Evolutionary conservation across 1,284 basidiomycete genomes (phyloP).

Genomic region (Phellopilus nigrolimitatus): DNA sequence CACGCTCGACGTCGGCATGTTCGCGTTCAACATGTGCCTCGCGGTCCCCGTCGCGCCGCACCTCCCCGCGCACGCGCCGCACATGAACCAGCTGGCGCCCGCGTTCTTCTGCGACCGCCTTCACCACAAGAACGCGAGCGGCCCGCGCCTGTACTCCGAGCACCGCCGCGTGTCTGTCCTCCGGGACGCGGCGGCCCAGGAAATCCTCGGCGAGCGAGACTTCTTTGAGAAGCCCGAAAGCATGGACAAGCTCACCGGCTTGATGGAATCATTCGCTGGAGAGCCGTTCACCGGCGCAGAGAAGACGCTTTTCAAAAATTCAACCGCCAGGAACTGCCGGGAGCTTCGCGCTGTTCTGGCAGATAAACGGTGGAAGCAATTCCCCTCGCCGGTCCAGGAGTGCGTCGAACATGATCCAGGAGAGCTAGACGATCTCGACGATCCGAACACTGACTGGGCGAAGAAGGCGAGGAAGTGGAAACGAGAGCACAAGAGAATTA

Average conservation of each 20-base stretch:
- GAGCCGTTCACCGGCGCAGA: conserved; percentile 24
- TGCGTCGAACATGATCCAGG: conserved; percentile 29
- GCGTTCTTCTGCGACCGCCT: conserved; percentile 32
- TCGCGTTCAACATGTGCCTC: conserved; percentile 37
- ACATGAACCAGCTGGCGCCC: conserved; percentile 26
- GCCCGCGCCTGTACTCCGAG: conserved; percentile 27
- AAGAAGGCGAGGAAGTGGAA: no score
- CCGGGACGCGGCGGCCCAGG: conserved; percentile 29
- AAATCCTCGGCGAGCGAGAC: conserved; percentile 21
- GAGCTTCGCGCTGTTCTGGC: conserved; percentile 22
- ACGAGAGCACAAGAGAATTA: no score
- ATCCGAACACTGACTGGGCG: no score
- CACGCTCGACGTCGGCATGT: conserved; percentile 36
- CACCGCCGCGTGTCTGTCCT: conserved; percentile 33
- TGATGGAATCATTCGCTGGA: conserved; percentile 24
- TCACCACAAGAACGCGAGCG: conserved; percentile 22
- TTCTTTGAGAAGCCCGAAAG: not conserved
- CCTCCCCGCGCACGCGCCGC: conserved; percentile 16
- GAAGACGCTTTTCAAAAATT: conserved; percentile 23
- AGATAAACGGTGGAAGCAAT: conserved; percentile 26
- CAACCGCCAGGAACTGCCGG: conserved; percentile 20
- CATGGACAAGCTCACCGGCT: not conserved
- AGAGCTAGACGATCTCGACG: conserved; percentile 22
- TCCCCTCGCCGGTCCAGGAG: conserved; percentile 25
- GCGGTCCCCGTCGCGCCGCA: conserved; percentile 28